phyloP scores from a whole-genome alignment of 345 rosid species.

The Nasturtium officinale region DNA sequence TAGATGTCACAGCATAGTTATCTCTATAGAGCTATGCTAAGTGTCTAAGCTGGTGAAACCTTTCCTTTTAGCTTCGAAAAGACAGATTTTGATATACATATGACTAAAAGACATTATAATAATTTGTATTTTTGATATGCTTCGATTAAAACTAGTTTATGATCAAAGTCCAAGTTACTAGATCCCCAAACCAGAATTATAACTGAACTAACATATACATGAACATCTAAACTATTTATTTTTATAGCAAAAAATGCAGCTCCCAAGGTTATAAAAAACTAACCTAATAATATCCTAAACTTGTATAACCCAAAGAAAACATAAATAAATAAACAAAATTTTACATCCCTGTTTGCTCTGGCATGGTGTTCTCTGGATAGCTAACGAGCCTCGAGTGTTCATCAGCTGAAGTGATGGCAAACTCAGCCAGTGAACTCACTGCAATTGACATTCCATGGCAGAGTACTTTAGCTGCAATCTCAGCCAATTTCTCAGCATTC shows the following conservation, averaged over 20 bases:
- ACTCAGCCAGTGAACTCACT: conserved; percentile 69
- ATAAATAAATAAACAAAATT: not conserved
- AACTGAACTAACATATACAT: not conserved
- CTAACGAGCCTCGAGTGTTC: conserved; percentile 61
- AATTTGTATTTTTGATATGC: not conserved
- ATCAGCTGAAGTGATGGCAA: conserved; percentile 62
- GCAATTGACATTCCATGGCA: conserved; percentile 97
- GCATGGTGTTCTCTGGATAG: conserved; percentile 52
- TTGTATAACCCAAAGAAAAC: not conserved
- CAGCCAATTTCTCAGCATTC: conserved; percentile 74
- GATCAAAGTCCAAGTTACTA: not conserved
- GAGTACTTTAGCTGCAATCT: conserved; percentile 70
- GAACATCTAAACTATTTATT: conserved; percentile 9
- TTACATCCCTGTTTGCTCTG: conserved; percentile 21
- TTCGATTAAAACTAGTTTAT: not conserved
- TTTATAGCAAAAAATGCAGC: not conserved
- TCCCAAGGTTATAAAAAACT: not conserved
- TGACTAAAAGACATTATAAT: not conserved
- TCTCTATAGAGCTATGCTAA: too few relatives aligned
- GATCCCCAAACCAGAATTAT: not conserved
- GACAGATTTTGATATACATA: not conserved
- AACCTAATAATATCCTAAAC: conserved; percentile 22
- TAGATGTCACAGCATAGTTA: too few relatives aligned
- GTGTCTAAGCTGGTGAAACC: too few relatives aligned
- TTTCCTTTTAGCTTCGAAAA: too few relatives aligned